Evolutionary conservation across 1,139 yeast genomes (phyloP).

Genomic region (Geotrichum reessii): DNA sequence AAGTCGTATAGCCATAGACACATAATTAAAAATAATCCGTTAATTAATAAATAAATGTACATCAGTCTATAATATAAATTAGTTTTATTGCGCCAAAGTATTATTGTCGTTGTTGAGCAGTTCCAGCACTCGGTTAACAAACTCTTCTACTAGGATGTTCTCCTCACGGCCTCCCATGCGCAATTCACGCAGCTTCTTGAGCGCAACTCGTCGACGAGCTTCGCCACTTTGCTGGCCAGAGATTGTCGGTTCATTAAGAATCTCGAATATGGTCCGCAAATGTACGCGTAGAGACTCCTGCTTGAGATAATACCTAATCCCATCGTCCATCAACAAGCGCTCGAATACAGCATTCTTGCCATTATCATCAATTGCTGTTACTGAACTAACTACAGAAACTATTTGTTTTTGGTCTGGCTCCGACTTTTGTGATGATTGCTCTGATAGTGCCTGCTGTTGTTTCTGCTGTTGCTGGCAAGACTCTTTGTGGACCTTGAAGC

Average conservation of each 20-base stretch:
- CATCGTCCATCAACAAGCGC: slow-evolving; percentile 36
- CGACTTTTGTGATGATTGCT: background rate
- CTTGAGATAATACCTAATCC: slow-evolving; percentile 42
- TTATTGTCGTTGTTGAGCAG: slow-evolving; percentile 13
- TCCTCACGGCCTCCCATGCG: slow-evolving; percentile 60
- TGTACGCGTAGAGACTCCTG: slow-evolving; percentile 52
- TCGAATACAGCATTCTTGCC: slow-evolving; percentile 19
- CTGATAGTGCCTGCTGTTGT: background rate
- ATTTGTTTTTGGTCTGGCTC: background rate
- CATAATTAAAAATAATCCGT: background rate
- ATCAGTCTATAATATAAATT: background rate
- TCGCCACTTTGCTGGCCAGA: slow-evolving; percentile 44
- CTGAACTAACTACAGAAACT: background rate
- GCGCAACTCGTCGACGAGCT: slow-evolving; percentile 53
- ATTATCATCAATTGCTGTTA: slow-evolving; percentile 4
- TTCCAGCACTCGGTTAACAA: slow-evolving; percentile 31
- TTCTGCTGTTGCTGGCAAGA: slow-evolving; percentile 2
- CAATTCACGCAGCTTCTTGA: slow-evolving; percentile 53
- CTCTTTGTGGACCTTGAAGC: slow-evolving; percentile 48
- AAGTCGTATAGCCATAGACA: background rate
- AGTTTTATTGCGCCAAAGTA: background rate
- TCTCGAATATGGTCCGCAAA: slow-evolving; percentile 43
- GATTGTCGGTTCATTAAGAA: slow-evolving; percentile 43
- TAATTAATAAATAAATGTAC: background rate
- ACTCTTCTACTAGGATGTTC: slow-evolving; percentile 62